Evolutionary conservation across 805 yeast genomes (phyloP), one percentile per base, ranked within the genome.

Genomic region (Vanderwaltozyma tropicalis): DNA sequence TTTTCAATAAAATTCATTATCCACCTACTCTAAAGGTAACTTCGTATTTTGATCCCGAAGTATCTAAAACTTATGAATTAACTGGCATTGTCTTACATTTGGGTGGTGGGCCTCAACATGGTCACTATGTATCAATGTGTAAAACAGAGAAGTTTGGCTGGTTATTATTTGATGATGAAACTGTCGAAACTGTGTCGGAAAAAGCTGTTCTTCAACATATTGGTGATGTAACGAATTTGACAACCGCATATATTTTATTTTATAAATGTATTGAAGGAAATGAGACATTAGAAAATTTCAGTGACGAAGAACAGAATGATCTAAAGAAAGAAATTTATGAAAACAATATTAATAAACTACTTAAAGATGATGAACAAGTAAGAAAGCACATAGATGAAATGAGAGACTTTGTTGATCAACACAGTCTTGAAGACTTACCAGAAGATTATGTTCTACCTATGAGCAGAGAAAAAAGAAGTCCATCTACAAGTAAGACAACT

Each of bases 71-170:
- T 15, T 92, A 87, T 52, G 95, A 88, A 50, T 63, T 92, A 35
- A 80, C 77, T 44, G 85, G 89, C 0, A 78, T 89, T 31, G 92
- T 92, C 11, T 87, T 92, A 10, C 98, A 92, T 55, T 78, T 92
- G 47, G 98, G 98, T 5, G 94, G 96, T 4, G 96, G 97, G 0
- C 96, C 97, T 1, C 87, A 86, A 64, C 96, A 88, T 61, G 98
- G 98, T 0, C 98, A 92, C 57, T 92, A 92, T 57, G 89, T 92
- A 9, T 72, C 95, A 0, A 64, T 92, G 5, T 80, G 92, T 42
- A 86, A 86, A 53, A 80, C 87, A 5, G 77, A 73, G 38, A 68
- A 72, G 17, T 73, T 75, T 29, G 88, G 95, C 0, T 92, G 98
- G 98, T 63, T 92, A 22, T 62, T 92, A 40, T 92, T 84, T 62